phyloP scores from a whole-genome alignment of 1,284 basidiomycete genomes.

The Boletus smithii region DNA sequence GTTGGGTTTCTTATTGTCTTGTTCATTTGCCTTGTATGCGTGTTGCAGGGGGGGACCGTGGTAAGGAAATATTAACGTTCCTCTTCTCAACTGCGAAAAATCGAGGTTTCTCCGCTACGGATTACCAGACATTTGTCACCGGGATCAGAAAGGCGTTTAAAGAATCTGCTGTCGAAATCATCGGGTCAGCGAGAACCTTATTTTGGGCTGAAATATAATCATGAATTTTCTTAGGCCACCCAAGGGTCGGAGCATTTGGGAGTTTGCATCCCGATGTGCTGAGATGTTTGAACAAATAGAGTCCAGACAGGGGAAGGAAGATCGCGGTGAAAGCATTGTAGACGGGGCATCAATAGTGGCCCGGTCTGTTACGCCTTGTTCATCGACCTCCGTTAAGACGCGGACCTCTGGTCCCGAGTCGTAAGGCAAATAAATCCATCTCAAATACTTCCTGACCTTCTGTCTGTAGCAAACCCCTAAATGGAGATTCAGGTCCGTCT shows the following conservation, averaged over 20 bases:
- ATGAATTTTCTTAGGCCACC: constrained; percentile 14
- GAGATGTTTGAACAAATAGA: constrained; percentile 21
- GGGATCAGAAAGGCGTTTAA: constrained; percentile 10
- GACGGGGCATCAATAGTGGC: not conserved
- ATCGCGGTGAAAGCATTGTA: not conserved
- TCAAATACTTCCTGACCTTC: constrained; percentile 1
- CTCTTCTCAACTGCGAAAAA: constrained; percentile 23
- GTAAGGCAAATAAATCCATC: constrained; percentile 15
- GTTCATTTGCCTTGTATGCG: not conserved
- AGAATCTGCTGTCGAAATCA: not conserved
- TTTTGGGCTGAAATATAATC: not conserved
- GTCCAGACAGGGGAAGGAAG: constrained; percentile 3
- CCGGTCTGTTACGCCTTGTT: constrained; percentile 21
- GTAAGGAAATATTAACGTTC: constrained; percentile 14
- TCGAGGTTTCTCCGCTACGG: constrained; percentile 17
- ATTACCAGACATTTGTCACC: constrained; percentile 24
- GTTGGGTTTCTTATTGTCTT: not conserved
- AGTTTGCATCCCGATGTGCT: not conserved
- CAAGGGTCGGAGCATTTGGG: constrained; percentile 22
- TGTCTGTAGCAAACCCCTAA: constrained; percentile 12
- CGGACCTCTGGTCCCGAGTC: constrained; percentile 7
- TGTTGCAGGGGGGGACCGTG: constrained; percentile 19
- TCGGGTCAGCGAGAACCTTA: constrained; percentile 18
- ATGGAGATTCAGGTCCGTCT: constrained; percentile 8
- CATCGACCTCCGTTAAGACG: constrained; percentile 19